A percentile compares a stretch with the other conserved stretches of the same genome.
Evolutionary conservation across 768 basidiomycete genomes (phyloP).

Genomic region (Suillus subalutaceus): DNA sequence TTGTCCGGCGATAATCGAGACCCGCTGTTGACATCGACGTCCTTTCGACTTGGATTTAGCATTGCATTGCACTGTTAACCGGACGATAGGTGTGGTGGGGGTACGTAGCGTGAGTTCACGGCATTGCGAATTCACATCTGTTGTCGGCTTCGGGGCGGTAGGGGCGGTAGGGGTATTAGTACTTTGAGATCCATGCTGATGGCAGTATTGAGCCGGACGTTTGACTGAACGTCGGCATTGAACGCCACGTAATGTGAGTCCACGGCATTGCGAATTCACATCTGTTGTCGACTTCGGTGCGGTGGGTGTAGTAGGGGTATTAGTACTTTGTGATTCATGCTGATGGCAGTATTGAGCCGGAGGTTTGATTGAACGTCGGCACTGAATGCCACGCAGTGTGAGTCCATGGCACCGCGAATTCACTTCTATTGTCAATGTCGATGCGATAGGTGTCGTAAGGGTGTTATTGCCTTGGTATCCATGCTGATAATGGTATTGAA

Average conservation of each 20-base stretch:
- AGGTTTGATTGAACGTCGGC: background rate
- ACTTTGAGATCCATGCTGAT: background rate
- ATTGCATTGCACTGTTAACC: background rate
- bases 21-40: background rate
- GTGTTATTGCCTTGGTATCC: fast-evolving
- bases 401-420: background rate
- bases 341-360: background rate
- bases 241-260: background rate
- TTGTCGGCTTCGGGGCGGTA: too few relatives aligned
- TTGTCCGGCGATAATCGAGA: too few relatives aligned
- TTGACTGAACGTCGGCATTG: background rate
- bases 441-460: background rate
- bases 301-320: background rate
- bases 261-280: background rate
- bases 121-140: too few relatives aligned
- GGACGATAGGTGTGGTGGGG: too few relatives aligned
- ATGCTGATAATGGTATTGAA: background rate
- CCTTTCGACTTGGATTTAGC: background rate
- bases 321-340: background rate
- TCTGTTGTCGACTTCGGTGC: background rate
- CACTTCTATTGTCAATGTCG: background rate
- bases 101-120: background rate
- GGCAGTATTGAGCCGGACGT: background rate
- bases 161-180: background rate
- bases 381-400: background rate